A percentile compares a stretch with the other conserved stretches of the same genome.
phyloP scores from a whole-genome alignment of 495 filamentous ascomycete species.

The Xylaria longipes region DNA sequence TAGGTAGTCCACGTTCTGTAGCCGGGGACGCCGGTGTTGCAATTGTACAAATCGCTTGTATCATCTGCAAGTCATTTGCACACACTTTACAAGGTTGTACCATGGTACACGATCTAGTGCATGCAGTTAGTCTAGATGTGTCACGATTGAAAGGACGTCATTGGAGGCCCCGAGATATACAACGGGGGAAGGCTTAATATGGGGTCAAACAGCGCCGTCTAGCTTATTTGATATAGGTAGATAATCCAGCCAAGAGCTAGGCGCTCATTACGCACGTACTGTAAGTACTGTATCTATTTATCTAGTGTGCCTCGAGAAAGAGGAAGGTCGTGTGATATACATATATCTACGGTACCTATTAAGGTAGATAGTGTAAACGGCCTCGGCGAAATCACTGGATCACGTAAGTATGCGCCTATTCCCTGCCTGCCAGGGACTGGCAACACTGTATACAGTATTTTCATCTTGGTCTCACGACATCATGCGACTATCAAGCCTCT shows the following conservation, averaged over 20 bases:
- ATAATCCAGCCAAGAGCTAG: slow-evolving; percentile 1
- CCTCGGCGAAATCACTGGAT: neutral
- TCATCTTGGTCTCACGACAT: neutral
- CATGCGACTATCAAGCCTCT: neutral
- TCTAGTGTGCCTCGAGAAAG: neutral
- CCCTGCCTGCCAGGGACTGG: neutral
- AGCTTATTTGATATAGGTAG: neutral
- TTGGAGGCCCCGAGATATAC: neutral
- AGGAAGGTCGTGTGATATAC: neutral
- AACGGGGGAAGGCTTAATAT: neutral
- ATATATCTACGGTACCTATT: neutral
- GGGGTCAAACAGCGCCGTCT: neutral
- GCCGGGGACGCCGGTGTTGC: neutral
- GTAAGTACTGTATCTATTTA: too few relatives aligned
- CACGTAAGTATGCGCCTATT: neutral
- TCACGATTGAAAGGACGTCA: neutral
- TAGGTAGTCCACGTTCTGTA: neutral
- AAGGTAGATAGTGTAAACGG: neutral
- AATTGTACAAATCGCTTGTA: neutral
- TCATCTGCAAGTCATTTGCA: neutral
- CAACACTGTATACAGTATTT: too few relatives aligned
- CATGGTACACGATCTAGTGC: neutral
- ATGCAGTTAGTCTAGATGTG: neutral
- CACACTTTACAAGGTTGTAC: neutral
- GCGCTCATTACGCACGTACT: neutral